Evolutionary conservation across 2,329 filamentous ascomycete species (phyloP).

Genomic region (Fusarium scirpi): DNA sequence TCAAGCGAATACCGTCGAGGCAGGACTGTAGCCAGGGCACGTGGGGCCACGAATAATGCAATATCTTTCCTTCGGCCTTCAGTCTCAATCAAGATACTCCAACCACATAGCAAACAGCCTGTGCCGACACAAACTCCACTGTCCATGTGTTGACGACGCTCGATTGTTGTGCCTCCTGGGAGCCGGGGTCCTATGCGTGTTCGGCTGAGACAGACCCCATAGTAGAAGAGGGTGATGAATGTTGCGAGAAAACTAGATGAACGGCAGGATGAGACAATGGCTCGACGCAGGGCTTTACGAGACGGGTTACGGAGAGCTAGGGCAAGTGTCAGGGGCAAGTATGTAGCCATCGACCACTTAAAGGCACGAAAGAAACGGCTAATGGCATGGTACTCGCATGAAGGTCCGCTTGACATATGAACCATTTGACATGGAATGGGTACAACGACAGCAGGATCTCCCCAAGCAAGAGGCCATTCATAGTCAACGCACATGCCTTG

Average conservation of each 20-base stretch:
- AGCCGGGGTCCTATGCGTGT: conserved; percentile 78
- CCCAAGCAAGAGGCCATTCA: conserved; percentile 75
- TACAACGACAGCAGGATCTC: conserved; percentile 74
- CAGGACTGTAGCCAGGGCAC: conserved; percentile 79
- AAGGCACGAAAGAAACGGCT: conserved; percentile 77
- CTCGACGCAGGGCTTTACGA: conserved; percentile 60
- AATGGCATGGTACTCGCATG: conserved; percentile 79
- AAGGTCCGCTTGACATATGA: conserved; percentile 81
- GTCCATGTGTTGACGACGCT: conserved; percentile 65
- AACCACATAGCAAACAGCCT: conserved; percentile 82
- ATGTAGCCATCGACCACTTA: conserved; percentile 79
- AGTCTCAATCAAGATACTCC: conserved; percentile 82
- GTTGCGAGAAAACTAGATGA: conserved; percentile 82
- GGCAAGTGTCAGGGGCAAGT: conserved; percentile 79
- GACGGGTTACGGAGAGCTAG: conserved; percentile 66
- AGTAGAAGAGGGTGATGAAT: conserved; percentile 86
- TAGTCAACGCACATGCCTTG: conserved; percentile 79
- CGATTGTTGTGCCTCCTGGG: conserved; percentile 63
- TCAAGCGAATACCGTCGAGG: conserved; percentile 74
- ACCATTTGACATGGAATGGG: conserved; percentile 88
- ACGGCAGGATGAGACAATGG: conserved; percentile 71
- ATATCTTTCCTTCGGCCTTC: conserved; percentile 76
- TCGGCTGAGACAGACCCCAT: conserved; percentile 82
- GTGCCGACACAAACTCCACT: conserved; percentile 75
- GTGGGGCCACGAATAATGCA: conserved; percentile 82